phyloP scores from a whole-genome alignment of 352 stramenopile genomes.

The Phytophthora crassamura region DNA sequence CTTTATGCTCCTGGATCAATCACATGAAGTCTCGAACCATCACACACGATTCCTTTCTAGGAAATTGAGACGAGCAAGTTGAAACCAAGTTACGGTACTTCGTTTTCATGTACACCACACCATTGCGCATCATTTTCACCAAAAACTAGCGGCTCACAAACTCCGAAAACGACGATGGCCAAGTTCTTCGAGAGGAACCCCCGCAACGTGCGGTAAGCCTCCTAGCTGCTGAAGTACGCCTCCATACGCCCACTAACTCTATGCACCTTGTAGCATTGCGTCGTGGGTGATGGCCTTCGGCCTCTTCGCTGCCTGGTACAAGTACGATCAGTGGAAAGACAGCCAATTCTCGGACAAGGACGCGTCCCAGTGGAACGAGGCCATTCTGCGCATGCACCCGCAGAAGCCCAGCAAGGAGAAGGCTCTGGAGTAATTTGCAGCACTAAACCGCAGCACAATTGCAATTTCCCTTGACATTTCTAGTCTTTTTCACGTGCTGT shows the following conservation, averaged over 20 bases:
- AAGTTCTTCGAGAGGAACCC: constrained; percentile 54
- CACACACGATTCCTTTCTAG: not conserved
- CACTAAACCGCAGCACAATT: not conserved
- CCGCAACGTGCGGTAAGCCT: constrained; percentile 46
- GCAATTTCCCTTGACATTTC: no score
- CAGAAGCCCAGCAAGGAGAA: constrained; percentile 36
- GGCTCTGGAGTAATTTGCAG: not conserved
- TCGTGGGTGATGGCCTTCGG: constrained; percentile 58
- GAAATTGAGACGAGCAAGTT: no score
- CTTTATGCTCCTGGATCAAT: not conserved
- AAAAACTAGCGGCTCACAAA: constrained; percentile 1
- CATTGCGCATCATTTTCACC: not conserved
- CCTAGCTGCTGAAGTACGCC: not conserved
- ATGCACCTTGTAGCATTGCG: constrained; percentile 42
- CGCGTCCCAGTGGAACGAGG: constrained; percentile 58
- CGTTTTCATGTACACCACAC: not conserved
- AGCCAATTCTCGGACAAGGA: constrained; percentile 61
- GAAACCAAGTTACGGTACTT: no score
- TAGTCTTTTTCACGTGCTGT: not conserved
- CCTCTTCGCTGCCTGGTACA: constrained; percentile 53
- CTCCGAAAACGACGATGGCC: constrained; percentile 16
- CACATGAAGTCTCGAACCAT: not conserved
- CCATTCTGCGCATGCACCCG: constrained; percentile 56
- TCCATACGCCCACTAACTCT: not conserved
- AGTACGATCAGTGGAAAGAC: constrained; percentile 65